Conservation (phyloP, 2,329 filamentous ascomycete species). For the Colletotrichum cuscutae region DNA sequence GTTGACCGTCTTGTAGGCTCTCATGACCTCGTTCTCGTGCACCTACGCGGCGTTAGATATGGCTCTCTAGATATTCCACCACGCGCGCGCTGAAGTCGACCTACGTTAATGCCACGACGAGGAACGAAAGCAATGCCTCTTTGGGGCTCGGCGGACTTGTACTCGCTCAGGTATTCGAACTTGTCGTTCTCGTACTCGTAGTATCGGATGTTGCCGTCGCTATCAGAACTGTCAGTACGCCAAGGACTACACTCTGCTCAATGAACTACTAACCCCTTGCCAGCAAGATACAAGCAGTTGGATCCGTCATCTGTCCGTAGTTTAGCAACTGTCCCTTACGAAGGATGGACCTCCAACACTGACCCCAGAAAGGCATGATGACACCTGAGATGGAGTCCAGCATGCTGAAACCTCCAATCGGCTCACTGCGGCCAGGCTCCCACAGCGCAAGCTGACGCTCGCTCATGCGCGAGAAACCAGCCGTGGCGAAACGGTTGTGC, state of each 20-base stretch:
- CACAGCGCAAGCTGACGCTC: conserved; percentile 95
- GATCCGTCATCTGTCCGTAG: conserved; percentile 79
- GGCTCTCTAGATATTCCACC: not conserved
- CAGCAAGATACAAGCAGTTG: conserved; percentile 93
- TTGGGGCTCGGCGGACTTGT: conserved; percentile 96
- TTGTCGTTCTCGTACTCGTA: conserved; percentile 99
- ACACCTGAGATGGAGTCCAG: conserved; percentile 97
- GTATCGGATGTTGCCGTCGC: conserved; percentile 98
- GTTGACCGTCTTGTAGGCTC: conserved; percentile 97
- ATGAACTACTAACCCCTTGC: conserved; percentile 82
- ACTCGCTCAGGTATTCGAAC: conserved; percentile 96
- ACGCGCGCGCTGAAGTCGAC: conserved; percentile 39
- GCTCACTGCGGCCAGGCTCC: conserved; percentile 88
- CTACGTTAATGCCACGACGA: conserved; percentile 90
- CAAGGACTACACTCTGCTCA: not conserved
- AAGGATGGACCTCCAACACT: conserved; percentile 36
- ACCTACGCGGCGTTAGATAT: conserved; percentile 59
- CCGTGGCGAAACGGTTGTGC: conserved; percentile 94
- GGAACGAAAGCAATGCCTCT: conserved; percentile 94
- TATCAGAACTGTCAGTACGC: conserved; percentile 50
- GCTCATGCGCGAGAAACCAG: conserved; percentile 98
- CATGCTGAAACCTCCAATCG: conserved; percentile 88
- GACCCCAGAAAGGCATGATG: conserved; percentile 98
- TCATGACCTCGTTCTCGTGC: conserved; percentile 96
- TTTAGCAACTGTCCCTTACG: conserved; percentile 36